A percentile compares a stretch with the other conserved stretches of the same genome.
Evolutionary conservation across 1,284 basidiomycete species (phyloP).

Genomic region (Peniophora sp.): DNA sequence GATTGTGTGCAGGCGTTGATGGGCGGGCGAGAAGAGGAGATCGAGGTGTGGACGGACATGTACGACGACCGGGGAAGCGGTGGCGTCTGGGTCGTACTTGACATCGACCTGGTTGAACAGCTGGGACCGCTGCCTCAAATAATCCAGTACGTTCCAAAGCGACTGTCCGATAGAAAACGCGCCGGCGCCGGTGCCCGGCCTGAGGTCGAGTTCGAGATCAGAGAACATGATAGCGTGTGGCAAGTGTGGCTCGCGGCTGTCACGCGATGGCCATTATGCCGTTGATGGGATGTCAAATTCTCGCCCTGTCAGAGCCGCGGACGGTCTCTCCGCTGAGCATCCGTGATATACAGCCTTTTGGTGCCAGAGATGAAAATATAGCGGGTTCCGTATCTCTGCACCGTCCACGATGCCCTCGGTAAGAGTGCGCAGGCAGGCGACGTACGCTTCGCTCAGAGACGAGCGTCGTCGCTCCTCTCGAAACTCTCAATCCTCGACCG

Average conservation of each 20-base stretch:
- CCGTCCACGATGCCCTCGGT: slow-evolving; percentile 44
- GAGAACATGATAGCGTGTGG: slow-evolving; percentile 42
- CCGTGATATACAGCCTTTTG: no score
- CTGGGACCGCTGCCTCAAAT: slow-evolving; percentile 53
- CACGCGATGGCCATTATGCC: no score
- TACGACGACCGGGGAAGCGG: slow-evolving; percentile 67
- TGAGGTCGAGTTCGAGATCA: slow-evolving; percentile 64
- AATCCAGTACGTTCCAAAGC: slow-evolving; percentile 74
- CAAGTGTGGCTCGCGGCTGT: no score
- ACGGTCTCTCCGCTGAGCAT: no score
- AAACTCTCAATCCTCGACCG: no score
- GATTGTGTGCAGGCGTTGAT: slow-evolving; percentile 73
- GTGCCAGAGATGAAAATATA: no score
- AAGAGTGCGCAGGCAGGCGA: slow-evolving; percentile 33
- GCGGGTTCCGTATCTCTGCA: not conserved
- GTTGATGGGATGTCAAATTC: no score
- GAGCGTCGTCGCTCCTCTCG: slow-evolving; percentile 3
- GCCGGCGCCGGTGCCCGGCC: slow-evolving; percentile 72
- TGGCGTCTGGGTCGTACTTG: slow-evolving; percentile 75
- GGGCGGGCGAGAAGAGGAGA: slow-evolving; percentile 68
- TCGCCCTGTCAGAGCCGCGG: no score
- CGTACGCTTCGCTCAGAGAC: slow-evolving; percentile 34
- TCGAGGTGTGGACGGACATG: slow-evolving; percentile 74
- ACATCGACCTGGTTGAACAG: slow-evolving; percentile 77
- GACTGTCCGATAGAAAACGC: slow-evolving; percentile 76